Conservation (phyloP, 345 rosid genomes). For the Turritis glabra region DNA sequence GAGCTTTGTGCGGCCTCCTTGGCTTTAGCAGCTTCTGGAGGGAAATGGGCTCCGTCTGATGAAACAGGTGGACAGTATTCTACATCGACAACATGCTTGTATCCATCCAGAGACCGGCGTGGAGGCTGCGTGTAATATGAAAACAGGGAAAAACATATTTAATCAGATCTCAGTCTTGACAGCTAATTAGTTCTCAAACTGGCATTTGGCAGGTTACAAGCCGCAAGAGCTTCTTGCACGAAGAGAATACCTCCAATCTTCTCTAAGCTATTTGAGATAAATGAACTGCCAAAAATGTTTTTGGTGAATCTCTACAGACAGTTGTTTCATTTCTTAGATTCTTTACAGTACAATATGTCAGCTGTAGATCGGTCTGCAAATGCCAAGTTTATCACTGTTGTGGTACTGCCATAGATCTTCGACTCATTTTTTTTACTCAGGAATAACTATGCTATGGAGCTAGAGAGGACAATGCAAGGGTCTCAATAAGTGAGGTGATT, state of each 20-base stretch:
- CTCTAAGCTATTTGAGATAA: not conserved
- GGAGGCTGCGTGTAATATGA: conserved; percentile 61
- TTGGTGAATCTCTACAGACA: not conserved
- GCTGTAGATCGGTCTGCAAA: not conserved
- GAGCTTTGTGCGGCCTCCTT: conserved; percentile 86
- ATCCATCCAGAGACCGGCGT: conserved; percentile 81
- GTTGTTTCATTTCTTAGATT: not conserved
- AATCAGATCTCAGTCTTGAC: not conserved
- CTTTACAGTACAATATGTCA: not conserved
- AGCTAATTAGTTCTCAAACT: conserved; percentile 4
- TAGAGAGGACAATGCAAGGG: not conserved
- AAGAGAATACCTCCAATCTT: not conserved
- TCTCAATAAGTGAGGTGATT: not conserved
- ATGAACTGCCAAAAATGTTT: not conserved
- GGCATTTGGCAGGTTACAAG: not conserved
- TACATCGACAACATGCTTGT: conserved; percentile 91
- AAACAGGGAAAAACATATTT: not conserved
- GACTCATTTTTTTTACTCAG: too few species aligned
- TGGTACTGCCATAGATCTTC: not conserved
- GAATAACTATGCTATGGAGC: not conserved
- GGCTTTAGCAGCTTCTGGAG: conserved; percentile 86
- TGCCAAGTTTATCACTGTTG: not conserved
- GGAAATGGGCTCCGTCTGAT: conserved; percentile 82
- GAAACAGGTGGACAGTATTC: conserved; percentile 85
- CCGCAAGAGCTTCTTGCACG: not conserved